These are phyloP conservation scores for Datisca glomerata DNA, from an alignment of 306 rosid genomes.

Conservation along the genomic window DNA sequence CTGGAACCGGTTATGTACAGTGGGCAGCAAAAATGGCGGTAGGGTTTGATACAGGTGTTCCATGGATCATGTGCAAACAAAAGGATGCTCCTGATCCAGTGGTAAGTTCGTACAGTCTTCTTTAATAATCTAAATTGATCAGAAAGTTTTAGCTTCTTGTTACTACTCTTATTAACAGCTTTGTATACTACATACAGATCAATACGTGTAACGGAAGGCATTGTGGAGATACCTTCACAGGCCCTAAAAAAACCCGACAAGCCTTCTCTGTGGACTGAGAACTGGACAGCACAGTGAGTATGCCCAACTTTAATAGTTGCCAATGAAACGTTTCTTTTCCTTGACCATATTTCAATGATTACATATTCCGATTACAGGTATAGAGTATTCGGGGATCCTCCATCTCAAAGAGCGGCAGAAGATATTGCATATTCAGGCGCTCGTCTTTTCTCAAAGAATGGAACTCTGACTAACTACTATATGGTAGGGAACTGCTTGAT, in stretches of 20 bases:
- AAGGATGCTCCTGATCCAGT: conserved; percentile 85
- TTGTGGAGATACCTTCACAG: conserved; percentile 85
- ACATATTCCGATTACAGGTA: conserved; percentile 40
- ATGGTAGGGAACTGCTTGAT: conserved; percentile 37
- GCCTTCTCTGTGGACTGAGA: conserved; percentile 86
- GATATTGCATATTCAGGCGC: conserved; percentile 75
- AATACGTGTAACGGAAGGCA: conserved; percentile 94
- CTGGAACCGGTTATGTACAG: conserved; percentile 46
- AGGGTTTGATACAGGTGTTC: conserved; percentile 32
- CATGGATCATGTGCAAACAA: conserved; percentile 99
- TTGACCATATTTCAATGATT: too few relatives aligned
- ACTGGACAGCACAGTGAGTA: conserved; percentile 95
- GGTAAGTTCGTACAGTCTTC: conserved; percentile 35
- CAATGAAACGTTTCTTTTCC: too few relatives aligned
- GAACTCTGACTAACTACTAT: conserved; percentile 67
- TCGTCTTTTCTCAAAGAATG: conserved; percentile 71
- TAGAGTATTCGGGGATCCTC: conserved; percentile 68
- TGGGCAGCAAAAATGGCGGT: conserved; percentile 83
- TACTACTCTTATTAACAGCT: too few relatives aligned
- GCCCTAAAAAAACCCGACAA: conserved; percentile 85
- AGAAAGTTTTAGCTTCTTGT: too few relatives aligned
- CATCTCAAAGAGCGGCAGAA: conserved; percentile 77
- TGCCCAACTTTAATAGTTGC: background rate
- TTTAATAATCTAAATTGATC: too few relatives aligned
- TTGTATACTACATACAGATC: conserved; percentile 43